Evolutionary conservation across 495 filamentous ascomycete genomes (phyloP).

Genomic region (Xylaria scruposa): DNA sequence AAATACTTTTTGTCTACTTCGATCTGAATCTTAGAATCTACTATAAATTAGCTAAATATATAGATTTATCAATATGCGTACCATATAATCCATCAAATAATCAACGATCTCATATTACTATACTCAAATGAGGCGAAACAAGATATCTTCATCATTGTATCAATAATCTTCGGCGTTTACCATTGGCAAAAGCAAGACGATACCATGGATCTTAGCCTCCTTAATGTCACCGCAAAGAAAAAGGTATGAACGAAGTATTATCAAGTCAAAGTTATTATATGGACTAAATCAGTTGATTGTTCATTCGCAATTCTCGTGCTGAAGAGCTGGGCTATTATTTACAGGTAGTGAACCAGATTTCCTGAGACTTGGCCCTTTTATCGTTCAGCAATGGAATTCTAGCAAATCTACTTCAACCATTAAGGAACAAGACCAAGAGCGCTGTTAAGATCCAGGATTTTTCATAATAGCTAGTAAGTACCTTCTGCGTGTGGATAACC

Average conservation of each 20-base stretch:
- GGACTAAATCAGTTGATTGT: too few species aligned
- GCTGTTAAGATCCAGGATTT: not conserved
- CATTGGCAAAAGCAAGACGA: not conserved
- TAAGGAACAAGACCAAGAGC: not conserved
- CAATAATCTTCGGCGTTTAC: not conserved
- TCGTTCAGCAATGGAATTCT: not conserved
- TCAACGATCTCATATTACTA: too few species aligned
- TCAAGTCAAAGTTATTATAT: not conserved
- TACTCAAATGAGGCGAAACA: not conserved
- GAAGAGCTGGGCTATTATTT: too few species aligned
- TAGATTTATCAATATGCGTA: too few species aligned
- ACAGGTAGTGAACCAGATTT: too few species aligned
- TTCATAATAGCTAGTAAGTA: not conserved
- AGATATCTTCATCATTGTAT: not conserved
- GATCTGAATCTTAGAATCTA: too few species aligned
- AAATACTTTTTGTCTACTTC: too few species aligned
- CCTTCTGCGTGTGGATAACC: not conserved
- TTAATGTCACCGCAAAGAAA: not conserved
- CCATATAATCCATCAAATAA: too few species aligned
- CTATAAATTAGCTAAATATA: too few species aligned
- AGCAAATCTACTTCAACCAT: not conserved
- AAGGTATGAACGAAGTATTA: too few species aligned
- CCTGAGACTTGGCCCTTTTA: not conserved
- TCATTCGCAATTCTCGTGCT: too few species aligned
- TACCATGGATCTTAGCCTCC: not conserved